phyloP scores from a whole-genome alignment of 2,329 filamentous ascomycete species.

The Colletotrichum cordylinicola region DNA sequence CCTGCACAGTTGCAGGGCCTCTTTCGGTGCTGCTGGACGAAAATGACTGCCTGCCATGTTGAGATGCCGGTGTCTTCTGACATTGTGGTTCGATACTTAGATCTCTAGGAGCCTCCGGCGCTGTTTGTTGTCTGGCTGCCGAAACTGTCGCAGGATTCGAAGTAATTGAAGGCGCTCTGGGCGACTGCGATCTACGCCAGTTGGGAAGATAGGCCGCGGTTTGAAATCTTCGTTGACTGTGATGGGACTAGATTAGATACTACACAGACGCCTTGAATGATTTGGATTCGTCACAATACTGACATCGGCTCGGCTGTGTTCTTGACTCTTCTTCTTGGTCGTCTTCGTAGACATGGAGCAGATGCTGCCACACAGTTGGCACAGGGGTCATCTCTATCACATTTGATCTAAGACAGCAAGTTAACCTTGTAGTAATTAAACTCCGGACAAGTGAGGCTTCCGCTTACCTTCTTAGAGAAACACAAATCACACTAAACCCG shows the following conservation, averaged over 20 bases:
- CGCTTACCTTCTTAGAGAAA: not conserved
- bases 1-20: not conserved
- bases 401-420: not conserved
- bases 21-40: not conserved
- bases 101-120: not conserved
- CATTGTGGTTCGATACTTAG: not conserved
- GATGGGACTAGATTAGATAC: not conserved
- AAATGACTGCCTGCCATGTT: not conserved
- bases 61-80: not conserved
- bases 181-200: not conserved
- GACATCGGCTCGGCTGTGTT: not conserved
- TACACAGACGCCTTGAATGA: not conserved
- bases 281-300: not conserved
- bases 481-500: not conserved
- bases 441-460: not conserved
- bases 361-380: not conserved
- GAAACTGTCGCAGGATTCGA: not conserved
- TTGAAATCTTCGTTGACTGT: not conserved
- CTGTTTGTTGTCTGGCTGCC: not conserved
- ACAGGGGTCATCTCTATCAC: not conserved
- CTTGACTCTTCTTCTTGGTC: not conserved
- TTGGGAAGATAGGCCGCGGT: not conserved
- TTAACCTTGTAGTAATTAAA: not conserved
- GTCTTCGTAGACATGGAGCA: not conserved
- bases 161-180: not conserved